Base-by-base conservation (phyloP, 2,329 filamentous ascomycete species). In the Fusarium sp. region DNA sequence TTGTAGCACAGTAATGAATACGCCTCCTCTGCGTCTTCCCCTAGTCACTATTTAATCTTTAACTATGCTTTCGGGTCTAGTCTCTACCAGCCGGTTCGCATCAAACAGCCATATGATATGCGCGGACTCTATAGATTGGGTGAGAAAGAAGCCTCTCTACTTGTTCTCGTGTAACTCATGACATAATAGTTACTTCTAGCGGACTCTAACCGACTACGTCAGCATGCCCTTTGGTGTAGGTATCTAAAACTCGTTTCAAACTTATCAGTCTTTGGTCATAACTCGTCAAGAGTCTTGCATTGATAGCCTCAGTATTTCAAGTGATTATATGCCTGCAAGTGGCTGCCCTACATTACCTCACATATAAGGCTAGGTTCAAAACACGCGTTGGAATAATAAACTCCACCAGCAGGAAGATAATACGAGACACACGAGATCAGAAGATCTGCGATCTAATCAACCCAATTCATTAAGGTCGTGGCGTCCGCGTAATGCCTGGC, bases 401-500 rank as follows among this genome's bases (percentile, higher is more conserved):
- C 51, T 69, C 65, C 53, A 53, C 66, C 53, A 49, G 49, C 43
- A 58, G 28, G n/a, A 62, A 42, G 47, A 36, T 42, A 43, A 43
- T 57, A 70, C 57, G 53, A 60, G 67, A 50, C 57, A 50, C 57
- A 51, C 44, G 38, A 51, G 45, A 50, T 55, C 36, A 51, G 56
- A 42, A 40, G 67, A 70, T 67, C 57, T 67, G 53, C 62, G 57
- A 70, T 64, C 67, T 55, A 57, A 69, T 69, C 57, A 52, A 52
- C 33, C 40, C 22, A 46, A 53, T 70, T 40, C 47, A 47, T 28
- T 14, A 57, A 28, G 34, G 55, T n/a, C 36, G 21, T 45, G 47
- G 26, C 49, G 26, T 39, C 58, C 33, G 58, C 33, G 33, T 6
- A 63, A 50, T 44, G 22, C 53, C 47, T 28, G 24, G 24, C 31